Conservation (phyloP, 164 flowering plant genomes). For the Brasenia schreberi region DNA sequence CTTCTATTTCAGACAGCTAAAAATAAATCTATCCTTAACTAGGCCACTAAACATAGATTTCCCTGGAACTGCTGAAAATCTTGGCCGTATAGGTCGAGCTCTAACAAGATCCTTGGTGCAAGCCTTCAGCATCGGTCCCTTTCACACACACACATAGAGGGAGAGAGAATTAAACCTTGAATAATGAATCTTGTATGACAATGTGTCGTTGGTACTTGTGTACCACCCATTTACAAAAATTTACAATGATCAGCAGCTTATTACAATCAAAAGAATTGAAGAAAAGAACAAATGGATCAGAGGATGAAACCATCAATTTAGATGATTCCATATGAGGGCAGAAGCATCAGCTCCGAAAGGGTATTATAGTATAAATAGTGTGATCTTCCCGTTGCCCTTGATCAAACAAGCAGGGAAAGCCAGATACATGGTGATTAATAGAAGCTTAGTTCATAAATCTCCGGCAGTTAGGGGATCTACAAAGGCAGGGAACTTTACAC, state of each 20-base stretch:
- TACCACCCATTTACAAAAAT: not conserved
- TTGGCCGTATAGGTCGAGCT: no score
- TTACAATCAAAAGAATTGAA: not conserved
- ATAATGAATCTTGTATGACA: not conserved
- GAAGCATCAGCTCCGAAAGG: not conserved
- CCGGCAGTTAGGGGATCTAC: constrained; percentile 71
- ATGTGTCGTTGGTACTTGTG: not conserved
- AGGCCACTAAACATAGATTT: no score
- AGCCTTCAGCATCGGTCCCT: no score
- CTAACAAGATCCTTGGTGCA: no score
- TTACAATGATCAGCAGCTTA: not conserved
- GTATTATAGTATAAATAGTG: not conserved
- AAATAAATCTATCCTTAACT: no score
- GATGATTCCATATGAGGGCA: not conserved
- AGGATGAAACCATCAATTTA: not conserved
- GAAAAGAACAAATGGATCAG: not conserved
- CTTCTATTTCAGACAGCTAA: no score
- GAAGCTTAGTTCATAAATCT: constrained; percentile 73
- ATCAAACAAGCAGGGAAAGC: not conserved
- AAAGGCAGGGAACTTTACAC: constrained; percentile 75
- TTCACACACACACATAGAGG: not conserved
- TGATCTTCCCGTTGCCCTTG: not conserved
- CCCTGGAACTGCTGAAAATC: no score
- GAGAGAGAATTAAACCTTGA: not conserved
- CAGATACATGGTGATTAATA: not conserved